These are phyloP conservation scores for Pleodorina starrii DNA, from an alignment of 139 green algal genomes.

Conservation along the genomic window DNA sequence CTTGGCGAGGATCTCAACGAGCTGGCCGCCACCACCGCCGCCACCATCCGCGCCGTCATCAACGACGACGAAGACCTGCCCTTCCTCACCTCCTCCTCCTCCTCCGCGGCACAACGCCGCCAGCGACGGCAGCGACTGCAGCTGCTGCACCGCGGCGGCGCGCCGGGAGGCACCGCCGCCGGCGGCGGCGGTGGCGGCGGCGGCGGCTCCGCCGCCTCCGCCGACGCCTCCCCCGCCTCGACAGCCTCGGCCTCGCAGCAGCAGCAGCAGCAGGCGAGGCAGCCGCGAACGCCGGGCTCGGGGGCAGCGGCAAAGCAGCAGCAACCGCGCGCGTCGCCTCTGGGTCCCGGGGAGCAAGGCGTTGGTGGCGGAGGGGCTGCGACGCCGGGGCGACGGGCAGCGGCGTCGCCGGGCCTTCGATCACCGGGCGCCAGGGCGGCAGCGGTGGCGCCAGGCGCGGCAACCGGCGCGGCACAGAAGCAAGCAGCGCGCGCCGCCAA, in stretches of 20 bases:
- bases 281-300: background rate
- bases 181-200: background rate
- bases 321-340: background rate
- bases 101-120: background rate
- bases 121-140: conserved; percentile 38
- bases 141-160: conserved; percentile 38
- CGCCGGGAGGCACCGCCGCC: background rate
- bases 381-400: background rate
- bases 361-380: background rate
- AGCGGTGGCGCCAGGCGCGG: background rate
- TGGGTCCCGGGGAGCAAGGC: background rate
- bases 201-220: background rate
- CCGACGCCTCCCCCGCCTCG: background rate
- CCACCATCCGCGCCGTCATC: conserved; percentile 50
- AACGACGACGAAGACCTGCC: conserved; percentile 50
- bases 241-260: background rate
- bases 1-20: conserved; percentile 48
- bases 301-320: background rate
- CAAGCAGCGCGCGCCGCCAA: background rate
- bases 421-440: background rate
- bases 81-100: background rate
- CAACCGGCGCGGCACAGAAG: background rate
- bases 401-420: background rate
- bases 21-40: conserved; percentile 39
- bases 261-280: background rate